Evolutionary conservation across 768 basidiomycete species (phyloP).

Genomic region (Boletellus ananas): DNA sequence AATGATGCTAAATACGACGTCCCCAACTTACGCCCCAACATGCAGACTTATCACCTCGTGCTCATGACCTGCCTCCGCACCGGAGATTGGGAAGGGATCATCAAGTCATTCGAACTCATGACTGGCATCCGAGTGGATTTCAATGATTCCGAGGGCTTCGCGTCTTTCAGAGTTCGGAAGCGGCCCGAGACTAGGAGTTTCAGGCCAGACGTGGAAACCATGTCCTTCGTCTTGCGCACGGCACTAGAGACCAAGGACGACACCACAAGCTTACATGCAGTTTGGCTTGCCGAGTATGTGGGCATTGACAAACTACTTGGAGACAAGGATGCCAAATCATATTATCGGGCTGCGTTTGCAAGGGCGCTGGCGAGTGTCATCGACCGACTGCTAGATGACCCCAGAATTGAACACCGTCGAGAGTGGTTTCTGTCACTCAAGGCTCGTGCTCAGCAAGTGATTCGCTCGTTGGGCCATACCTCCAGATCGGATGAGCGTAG

Average conservation of each 20-base stretch:
- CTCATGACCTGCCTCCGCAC: slow-evolving; percentile 61
- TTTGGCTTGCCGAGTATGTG: slow-evolving; percentile 54
- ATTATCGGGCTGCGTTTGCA: slow-evolving; percentile 49
- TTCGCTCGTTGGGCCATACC: slow-evolving; percentile 9
- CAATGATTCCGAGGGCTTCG: slow-evolving; percentile 31
- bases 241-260: slow-evolving; percentile 51
- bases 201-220: slow-evolving; percentile 46
- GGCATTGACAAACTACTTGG: slow-evolving; percentile 38
- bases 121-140: slow-evolving; percentile 59
- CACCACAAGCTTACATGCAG: slow-evolving; percentile 53
- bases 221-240: slow-evolving; percentile 55
- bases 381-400: slow-evolving; percentile 29
- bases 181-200: slow-evolving; percentile 44
- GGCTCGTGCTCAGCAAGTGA: slow-evolving; percentile 17
- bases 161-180: slow-evolving; percentile 39
- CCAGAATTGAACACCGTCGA: slow-evolving; percentile 14
- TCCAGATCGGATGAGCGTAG: slow-evolving; percentile 17
- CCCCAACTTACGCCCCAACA: slow-evolving; percentile 34
- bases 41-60: slow-evolving; percentile 55
- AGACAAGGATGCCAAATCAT: slow-evolving; percentile 21
- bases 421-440: slow-evolving; percentile 19
- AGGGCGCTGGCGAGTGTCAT: slow-evolving; percentile 41
- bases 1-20: slow-evolving; percentile 48
- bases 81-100: slow-evolving; percentile 58
- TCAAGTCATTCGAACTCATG: slow-evolving; percentile 64